Base-by-base conservation (phyloP, 805 yeast genomes). In the Saccharomycopsis fodiens region DNA sequence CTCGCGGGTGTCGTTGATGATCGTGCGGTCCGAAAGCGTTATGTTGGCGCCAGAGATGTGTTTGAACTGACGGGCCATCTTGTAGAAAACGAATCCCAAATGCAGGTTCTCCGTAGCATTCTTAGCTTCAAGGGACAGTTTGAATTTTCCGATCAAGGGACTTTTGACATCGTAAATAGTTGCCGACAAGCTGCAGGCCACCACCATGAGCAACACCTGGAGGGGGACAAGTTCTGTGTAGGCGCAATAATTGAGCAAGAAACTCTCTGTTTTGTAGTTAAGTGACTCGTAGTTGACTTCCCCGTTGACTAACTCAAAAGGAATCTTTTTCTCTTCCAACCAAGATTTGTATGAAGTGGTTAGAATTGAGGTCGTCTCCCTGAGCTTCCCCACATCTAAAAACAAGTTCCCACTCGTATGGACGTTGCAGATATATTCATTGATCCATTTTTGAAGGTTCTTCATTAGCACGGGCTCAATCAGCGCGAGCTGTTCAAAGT, bases 351-450 rank as follows among this genome's bases (percentile, higher is more conserved):
- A 50, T 10, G 20, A 19, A 12, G 19, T 22, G n/a, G 30, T 5
- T 7, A 47, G 20, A 16, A n/a, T 31, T 3, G 15, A 19, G 25
- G 41, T 21, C 4, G 47, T 45, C 27, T 41, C 39, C 12, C 48
- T 25, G 16, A 51, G 32, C 10, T 23, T n/a, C 6, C 29, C 21
- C 16, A 42, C 34, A 45, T 50, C 46, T 3, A 50, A 15, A 32
- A 51, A 51, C 10, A 48, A 36, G 25, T 51, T 51, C 7, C 53
- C 53, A 13, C 42, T 35, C 13, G 54, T 45, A 15, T 44, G 50
- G n/a, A 51, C 52, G 37, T 51, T 36, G 31, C 42, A 34, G 34
- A 51, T 47, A 29, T 40, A 51, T 17, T 47, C 40, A 12, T 32
- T 23, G 17, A 41, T 21, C 54, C 52, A 51, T 17, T 19, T 31